phyloP scores from a whole-genome alignment of 2,329 filamentous ascomycete species.

The Gnomoniopsis sp. region DNA sequence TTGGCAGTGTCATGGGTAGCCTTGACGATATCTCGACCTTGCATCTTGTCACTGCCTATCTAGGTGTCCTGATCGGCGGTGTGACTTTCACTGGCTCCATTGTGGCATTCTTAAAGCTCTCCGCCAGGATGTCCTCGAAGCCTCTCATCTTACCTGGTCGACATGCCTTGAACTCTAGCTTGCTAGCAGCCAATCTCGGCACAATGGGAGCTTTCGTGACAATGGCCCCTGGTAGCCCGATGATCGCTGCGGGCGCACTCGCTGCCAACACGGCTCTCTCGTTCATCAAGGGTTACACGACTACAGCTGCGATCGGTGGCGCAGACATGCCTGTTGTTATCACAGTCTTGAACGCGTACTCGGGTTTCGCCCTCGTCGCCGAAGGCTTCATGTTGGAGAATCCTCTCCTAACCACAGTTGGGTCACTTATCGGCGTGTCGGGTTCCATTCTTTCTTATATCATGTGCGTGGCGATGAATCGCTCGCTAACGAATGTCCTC shows the following conservation, averaged over 20 bases:
- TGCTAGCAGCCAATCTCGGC: conserved; percentile 73
- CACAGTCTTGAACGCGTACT: conserved; percentile 86
- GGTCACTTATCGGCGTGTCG: conserved; percentile 82
- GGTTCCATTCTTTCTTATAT: conserved; percentile 88
- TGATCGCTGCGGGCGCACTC: conserved; percentile 75
- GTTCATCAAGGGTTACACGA: conserved; percentile 84
- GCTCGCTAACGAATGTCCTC: conserved; percentile 81
- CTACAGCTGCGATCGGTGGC: conserved; percentile 84
- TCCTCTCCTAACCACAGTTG: conserved; percentile 77
- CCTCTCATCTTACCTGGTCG: conserved; percentile 71
- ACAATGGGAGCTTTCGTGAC: conserved; percentile 83
- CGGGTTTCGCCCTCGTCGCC: conserved; percentile 83
- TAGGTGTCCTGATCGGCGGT: conserved; percentile 82
- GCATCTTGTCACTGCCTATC: conserved; percentile 81
- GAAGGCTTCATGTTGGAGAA: conserved; percentile 93
- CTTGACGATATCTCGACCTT: conserved; percentile 69
- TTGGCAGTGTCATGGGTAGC: conserved; percentile 78
- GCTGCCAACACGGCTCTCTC: conserved; percentile 73
- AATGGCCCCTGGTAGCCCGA: conserved; percentile 74
- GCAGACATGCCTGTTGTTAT: conserved; percentile 93
- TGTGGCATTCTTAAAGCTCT: conserved; percentile 84
- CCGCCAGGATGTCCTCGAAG: conserved; percentile 75
- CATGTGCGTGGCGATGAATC: conserved; percentile 87
- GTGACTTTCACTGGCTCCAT: conserved; percentile 90
- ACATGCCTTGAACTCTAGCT: conserved; percentile 69